Conservation (phyloP, 306 rosid genomes). For the Oxytropis ochrocephala region DNA sequence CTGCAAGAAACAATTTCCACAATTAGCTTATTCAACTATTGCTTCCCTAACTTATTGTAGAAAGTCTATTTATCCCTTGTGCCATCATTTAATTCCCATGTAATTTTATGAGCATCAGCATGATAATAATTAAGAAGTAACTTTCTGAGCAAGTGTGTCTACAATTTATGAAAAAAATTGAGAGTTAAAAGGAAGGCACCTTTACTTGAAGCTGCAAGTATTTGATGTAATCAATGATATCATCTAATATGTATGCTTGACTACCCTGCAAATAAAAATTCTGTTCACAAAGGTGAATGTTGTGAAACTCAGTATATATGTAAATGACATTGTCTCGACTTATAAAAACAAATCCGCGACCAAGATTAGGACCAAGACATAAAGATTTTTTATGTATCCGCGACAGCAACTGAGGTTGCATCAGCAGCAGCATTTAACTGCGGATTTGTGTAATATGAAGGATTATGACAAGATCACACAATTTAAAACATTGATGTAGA, state of each 20-base stretch:
- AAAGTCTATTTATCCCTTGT: not conserved
- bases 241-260: conserved; percentile 60
- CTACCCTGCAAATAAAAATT: conserved; percentile 49
- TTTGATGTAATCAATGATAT: conserved; percentile 76
- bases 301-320: not conserved
- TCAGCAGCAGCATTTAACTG: too few species aligned
- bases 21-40: not conserved
- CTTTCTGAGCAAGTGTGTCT: not conserved
- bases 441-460: too few species aligned
- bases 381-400: too few species aligned
- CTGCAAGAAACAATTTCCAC: conserved; percentile 33
- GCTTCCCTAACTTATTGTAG: not conserved
- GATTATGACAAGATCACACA: too few species aligned
- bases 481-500: too few species aligned
- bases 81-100: not conserved
- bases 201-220: conserved; percentile 71
- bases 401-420: too few species aligned
- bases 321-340: not conserved
- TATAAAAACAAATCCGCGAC: too few species aligned
- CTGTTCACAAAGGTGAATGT: not conserved
- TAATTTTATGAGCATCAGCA: not conserved
- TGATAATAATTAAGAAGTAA: not conserved
- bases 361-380: too few species aligned
- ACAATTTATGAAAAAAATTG: conserved; percentile 13
- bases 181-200: conserved; percentile 33